A percentile compares a stretch with the other conserved stretches of the same genome.
Conservation (phyloP, 2,329 filamentous ascomycete species). For the Pyrenochaeta sp. region DNA sequence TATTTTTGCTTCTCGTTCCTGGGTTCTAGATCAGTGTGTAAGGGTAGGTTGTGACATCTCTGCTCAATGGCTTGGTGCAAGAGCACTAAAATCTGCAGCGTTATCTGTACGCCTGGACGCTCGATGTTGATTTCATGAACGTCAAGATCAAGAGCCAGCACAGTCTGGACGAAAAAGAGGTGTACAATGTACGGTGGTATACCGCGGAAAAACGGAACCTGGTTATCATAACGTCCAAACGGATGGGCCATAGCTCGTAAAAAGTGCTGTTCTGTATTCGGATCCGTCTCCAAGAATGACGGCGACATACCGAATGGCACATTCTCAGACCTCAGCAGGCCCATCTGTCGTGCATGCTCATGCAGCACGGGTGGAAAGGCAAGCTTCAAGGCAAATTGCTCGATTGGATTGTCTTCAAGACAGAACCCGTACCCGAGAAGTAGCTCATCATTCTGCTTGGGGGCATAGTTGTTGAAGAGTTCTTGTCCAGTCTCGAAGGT, state of each 20-base stretch:
- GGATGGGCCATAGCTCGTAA: slow-evolving; percentile 44
- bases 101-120: slow-evolving; percentile 25
- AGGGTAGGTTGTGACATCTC: slow-evolving; percentile 28
- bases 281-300: slow-evolving; percentile 26
- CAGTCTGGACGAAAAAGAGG: slow-evolving; percentile 38
- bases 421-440: slow-evolving; percentile 64
- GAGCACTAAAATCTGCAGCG: slow-evolving; percentile 30
- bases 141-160: slow-evolving; percentile 30
- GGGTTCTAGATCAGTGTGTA: slow-evolving; percentile 4
- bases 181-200: slow-evolving; percentile 46
- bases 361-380: slow-evolving; percentile 48
- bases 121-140: slow-evolving; percentile 16
- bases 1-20: slow-evolving; percentile 51
- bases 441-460: slow-evolving; percentile 62
- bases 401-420: slow-evolving; percentile 56
- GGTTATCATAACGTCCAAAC: slow-evolving; percentile 44
- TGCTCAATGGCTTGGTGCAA: slow-evolving; percentile 35
- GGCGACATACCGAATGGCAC: slow-evolving; percentile 39
- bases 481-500: slow-evolving; percentile 49
- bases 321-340: slow-evolving; percentile 22
- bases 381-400: slow-evolving; percentile 55
- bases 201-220: slow-evolving; percentile 41
- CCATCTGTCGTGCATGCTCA: slow-evolving; percentile 25
- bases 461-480: slow-evolving; percentile 63
- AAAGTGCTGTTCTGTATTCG: slow-evolving; percentile 41